These are phyloP conservation scores for Paramecium octaurelia DNA, from an alignment of 73 alveolate species.

Conservation along the genomic window DNA sequence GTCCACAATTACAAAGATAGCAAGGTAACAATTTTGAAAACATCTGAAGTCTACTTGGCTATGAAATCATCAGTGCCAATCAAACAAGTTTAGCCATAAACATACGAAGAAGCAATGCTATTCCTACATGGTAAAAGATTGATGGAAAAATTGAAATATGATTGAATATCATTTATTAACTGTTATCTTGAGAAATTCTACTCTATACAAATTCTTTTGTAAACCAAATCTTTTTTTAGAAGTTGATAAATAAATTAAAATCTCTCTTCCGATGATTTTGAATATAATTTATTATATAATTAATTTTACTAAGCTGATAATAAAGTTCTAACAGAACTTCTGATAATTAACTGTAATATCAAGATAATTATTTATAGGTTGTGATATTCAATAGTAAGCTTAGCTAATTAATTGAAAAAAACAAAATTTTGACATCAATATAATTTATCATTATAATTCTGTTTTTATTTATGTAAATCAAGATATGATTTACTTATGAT, in stretches of 20 bases:
- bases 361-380: background rate
- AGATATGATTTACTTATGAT: constrained; percentile 6
- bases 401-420: background rate
- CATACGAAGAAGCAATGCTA: constrained; percentile 37
- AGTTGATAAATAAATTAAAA: too few species aligned
- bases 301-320: background rate
- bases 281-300: too few species aligned
- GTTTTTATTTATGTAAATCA: background rate
- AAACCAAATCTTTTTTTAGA: too few species aligned
- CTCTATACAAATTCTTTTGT: too few species aligned
- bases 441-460: background rate
- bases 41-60: constrained; percentile 34
- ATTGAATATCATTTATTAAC: background rate
- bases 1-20: background rate
- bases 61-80: background rate
- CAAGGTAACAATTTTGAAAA: background rate
- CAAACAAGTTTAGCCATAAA: background rate
- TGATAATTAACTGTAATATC: background rate
- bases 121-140: constrained; percentile 35
- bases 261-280: too few species aligned
- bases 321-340: background rate
- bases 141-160: background rate
- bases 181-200: too few species aligned
- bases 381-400: background rate
- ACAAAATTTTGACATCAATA: background rate